Evolutionary conservation across 1,284 basidiomycete species (phyloP), one percentile per base, ranked within the genome.

Genomic region (Mycena citricolor): DNA sequence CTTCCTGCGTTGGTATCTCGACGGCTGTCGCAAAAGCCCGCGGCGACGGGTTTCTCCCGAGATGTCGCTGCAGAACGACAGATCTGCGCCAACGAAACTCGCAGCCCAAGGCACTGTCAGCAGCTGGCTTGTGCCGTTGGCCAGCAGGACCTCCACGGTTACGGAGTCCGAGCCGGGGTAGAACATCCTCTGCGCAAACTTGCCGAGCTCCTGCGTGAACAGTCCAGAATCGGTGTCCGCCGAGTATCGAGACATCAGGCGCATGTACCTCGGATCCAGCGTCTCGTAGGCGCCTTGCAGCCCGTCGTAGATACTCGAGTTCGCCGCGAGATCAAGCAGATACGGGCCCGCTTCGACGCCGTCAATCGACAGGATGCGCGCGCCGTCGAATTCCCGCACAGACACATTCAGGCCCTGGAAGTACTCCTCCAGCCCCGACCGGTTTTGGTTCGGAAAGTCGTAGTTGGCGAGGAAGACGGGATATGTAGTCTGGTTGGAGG

Each of bases 401-500:
- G 47, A 2, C 12, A 54, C 17, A 14, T 19, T 19, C 23, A 54
- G 12, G 16, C 17, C 16, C 16, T 50, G 22, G 32, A 34, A 54
- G 39, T 51, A 54, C 1, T 28, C 45, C 29, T 54, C 52, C 4
- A 54, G 32, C 10, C 52, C 52, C 1, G 32, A 1, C 24, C 52
- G 52, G 3, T 24, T 45, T 13, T 47, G 42, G 25, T 48, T 48
- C 14, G 52, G 52, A 23, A 54, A 48, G 29, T 54, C 49, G 39
- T 54, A 51, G 39, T 54, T 54, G 25, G 45, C 45, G 8, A 54
- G 37, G 42, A 54, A 54, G 1, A 40, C 44, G 24, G 48, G 48
- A 32, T 39, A 36, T 3, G 44, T 46, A 21, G 14, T 24, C 21
- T 6, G 8, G 5, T 25, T 20, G 31, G 25, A 23, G 8, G 52